A percentile compares a stretch with the other conserved stretches of the same genome.
These are phyloP conservation scores for Onygenales sp. DNA, from an alignment of 2,329 filamentous ascomycete genomes.

Conservation along the genomic window DNA sequence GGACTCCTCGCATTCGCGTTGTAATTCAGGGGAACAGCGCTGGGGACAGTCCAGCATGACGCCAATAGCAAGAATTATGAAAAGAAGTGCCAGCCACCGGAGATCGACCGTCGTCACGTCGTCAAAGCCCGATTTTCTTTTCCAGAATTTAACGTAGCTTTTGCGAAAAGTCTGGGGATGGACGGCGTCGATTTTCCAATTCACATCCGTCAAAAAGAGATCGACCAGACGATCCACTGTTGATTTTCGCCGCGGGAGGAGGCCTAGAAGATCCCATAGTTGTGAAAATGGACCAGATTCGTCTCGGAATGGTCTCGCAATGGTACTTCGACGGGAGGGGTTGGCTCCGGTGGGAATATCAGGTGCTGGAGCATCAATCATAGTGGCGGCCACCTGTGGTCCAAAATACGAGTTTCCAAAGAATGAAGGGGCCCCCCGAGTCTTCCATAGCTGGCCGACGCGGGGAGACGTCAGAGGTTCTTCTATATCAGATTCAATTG, in stretches of 20 bases:
- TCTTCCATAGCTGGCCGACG: background rate
- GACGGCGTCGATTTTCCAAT: background rate
- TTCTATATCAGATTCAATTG: background rate
- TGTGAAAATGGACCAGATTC: background rate
- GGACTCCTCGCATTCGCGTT: background rate
- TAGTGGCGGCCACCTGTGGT: background rate
- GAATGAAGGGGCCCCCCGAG: background rate
- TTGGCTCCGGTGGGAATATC: background rate
- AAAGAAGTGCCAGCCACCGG: background rate
- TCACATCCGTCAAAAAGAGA: background rate
- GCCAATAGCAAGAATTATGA: background rate
- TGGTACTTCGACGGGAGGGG: background rate
- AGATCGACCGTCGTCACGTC: background rate
- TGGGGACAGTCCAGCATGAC: background rate
- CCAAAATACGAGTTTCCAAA: background rate
- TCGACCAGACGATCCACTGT: background rate
- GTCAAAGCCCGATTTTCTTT: background rate
- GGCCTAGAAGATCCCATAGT: background rate
- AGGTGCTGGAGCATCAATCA: background rate
- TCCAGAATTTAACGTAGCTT: background rate
- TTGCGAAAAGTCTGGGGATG: background rate
- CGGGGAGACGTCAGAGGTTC: background rate
- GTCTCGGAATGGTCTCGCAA: background rate
- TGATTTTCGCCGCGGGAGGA: background rate
- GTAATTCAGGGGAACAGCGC: background rate